Evolutionary conservation across 2,329 filamentous ascomycete genomes (phyloP), one percentile per base, ranked within the genome.

Genomic region (Talaromyces albobiverticillius): DNA sequence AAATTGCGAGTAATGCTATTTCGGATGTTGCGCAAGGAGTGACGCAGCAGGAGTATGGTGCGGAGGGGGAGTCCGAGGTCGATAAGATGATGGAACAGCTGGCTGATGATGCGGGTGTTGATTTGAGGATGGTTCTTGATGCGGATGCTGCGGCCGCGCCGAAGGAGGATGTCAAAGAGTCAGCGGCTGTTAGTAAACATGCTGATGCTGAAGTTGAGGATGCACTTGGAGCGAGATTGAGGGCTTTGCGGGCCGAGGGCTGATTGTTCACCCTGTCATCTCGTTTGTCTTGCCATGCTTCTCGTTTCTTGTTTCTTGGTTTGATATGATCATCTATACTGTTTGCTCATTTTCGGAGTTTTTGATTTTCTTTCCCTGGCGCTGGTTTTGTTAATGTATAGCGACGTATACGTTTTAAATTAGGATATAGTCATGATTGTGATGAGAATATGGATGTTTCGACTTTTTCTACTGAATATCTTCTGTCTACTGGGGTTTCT

Each of bases 51-150:
- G 72, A 75, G 60, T 74, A 75, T 46, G 74, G 73, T 22, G 73
- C 75, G 3, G 71, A 76, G 60, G 72, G 71, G 1, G 69, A 72
- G 54, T 56, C 65, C 1, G 72, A 75, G 43, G 72, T 75, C 46
- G 72, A 75, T 59, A 66, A 66, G 40, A 57, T 75, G 57, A 74
- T 75, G 72, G 71, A 74, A 58, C 70, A 74, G 58, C 61, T 75
- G 60, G 72, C 72, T 8, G 72, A 75, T 61, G 69, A 74, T 61
- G 72, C 72, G 7, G 72, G 72, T 6, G 70, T 75, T 29, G 72
- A 75, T 61, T 61, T 74, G 67, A 64, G 72, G 29, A 55, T 70
- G 61, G 67, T 69, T 38, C 54, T 75, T 25, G 72, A 73, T 54
- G 69, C 69, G 41, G 68, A 70, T 59, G 57, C 64, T 20, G 71